Evolutionary conservation across 495 filamentous ascomycete species (phyloP).

Genomic region (Penicillium roqueforti): DNA sequence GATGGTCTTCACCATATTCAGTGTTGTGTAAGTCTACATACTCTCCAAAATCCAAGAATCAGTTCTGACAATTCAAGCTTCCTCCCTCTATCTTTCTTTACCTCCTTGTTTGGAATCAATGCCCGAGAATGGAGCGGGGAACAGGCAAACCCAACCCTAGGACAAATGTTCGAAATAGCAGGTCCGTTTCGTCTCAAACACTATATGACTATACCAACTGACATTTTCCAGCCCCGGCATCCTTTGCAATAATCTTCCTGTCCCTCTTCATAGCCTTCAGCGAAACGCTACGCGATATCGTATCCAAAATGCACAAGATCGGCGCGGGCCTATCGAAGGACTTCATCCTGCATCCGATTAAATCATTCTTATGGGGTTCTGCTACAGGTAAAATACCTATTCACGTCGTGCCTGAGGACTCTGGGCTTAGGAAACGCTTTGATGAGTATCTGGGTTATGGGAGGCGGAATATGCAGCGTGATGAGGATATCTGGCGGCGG

Average conservation of each 20-base stretch:
- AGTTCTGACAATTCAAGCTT: conserved; percentile 34
- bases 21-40: conserved; percentile 54
- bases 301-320: conserved; percentile 26
- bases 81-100: conserved; percentile 63
- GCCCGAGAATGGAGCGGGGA: conserved; percentile 57
- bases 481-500: conserved; percentile 37
- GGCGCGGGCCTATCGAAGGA: conserved; percentile 24
- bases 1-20: conserved; percentile 69
- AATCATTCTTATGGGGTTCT: conserved; percentile 9
- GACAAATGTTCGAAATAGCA: conserved; percentile 35
- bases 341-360: conserved; percentile 21
- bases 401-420: conserved; percentile 20
- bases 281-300: conserved; percentile 30
- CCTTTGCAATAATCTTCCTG: conserved; percentile 39
- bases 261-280: conserved; percentile 45
- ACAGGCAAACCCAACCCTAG: conserved; percentile 25
- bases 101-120: conserved; percentile 63
- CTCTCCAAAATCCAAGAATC: conserved; percentile 35
- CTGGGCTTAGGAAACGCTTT: conserved; percentile 22
- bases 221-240: conserved; percentile 30
- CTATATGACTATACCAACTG: neutral
- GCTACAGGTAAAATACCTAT: conserved; percentile 13
- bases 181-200: conserved; percentile 13
- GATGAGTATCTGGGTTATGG: conserved; percentile 28
- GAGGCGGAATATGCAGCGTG: conserved; percentile 19